phyloP scores from a whole-genome alignment of 2,329 filamentous ascomycete species.

The Xylaria multiplex region DNA sequence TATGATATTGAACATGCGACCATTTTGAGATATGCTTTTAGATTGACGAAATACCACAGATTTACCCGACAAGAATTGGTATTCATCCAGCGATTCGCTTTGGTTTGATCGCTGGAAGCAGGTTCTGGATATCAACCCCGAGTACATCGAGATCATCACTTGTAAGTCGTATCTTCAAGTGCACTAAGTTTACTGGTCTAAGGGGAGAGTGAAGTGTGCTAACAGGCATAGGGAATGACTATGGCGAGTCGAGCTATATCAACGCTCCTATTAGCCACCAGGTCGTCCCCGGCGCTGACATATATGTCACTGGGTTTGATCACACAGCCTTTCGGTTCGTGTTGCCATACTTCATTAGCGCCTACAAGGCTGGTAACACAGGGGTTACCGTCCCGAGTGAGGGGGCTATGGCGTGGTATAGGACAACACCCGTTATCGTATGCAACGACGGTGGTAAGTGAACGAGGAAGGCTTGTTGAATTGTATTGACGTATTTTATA shows the following conservation, averaged over 20 bases:
- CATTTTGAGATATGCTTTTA: neutral
- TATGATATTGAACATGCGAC: conserved; percentile 30
- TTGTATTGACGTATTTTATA: conserved; percentile 35
- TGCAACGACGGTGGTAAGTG: conserved; percentile 53
- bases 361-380: conserved; percentile 58
- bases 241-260: conserved; percentile 68
- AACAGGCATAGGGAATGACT: conserved; percentile 61
- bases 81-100: conserved; percentile 63
- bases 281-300: conserved; percentile 59
- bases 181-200: neutral
- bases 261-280: conserved; percentile 55
- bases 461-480: conserved; percentile 33
- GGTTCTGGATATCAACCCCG: conserved; percentile 59
- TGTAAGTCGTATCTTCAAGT: conserved; percentile 50
- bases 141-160: conserved; percentile 65
- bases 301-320: conserved; percentile 58
- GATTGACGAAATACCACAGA: conserved; percentile 43
- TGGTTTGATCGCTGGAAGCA: conserved; percentile 68
- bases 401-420: conserved; percentile 47
- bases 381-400: conserved; percentile 44
- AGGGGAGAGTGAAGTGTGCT: conserved; percentile 10
- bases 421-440: conserved; percentile 43
- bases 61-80: conserved; percentile 63
- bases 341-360: conserved; percentile 60
- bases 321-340: conserved; percentile 61